Percentiles rank a stretch among this genome's conserved stretches.
phyloP scores from a whole-genome alignment of 2,329 filamentous ascomycete species.

The Coniella vitis region DNA sequence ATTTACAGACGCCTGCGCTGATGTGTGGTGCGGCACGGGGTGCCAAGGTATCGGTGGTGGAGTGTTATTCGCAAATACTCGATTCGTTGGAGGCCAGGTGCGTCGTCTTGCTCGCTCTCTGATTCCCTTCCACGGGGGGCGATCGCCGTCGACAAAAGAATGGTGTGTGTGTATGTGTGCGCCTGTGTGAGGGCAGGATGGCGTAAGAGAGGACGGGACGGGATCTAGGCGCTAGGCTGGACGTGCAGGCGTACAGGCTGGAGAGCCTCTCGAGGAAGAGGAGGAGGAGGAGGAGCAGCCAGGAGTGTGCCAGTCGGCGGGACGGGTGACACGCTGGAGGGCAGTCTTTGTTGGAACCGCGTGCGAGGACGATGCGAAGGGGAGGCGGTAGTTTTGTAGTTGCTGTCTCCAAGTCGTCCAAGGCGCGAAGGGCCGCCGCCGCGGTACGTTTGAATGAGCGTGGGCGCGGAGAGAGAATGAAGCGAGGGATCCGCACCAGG shows the following conservation, averaged over 20 bases:
- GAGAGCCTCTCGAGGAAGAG: too few species aligned
- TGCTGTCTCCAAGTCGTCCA: background rate
- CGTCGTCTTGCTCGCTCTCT: too few species aligned
- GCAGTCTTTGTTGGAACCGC: background rate
- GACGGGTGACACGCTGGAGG: too few species aligned
- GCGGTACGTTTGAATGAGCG: background rate
- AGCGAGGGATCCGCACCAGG: conserved; percentile 13
- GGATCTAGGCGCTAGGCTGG: background rate
- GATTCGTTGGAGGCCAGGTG: too few species aligned
- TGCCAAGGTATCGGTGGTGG: too few species aligned
- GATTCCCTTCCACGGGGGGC: background rate
- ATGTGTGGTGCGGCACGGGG: too few species aligned
- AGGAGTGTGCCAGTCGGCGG: too few species aligned
- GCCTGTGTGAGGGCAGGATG: background rate
- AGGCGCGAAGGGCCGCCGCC: background rate
- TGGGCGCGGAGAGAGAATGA: conserved; percentile 9
- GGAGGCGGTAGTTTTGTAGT: conserved; percentile 3
- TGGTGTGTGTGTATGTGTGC: too few species aligned
- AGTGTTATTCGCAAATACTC: too few species aligned
- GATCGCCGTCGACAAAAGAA: background rate
- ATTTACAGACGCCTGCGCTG: too few species aligned
- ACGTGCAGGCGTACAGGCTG: too few species aligned
- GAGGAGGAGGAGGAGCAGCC: too few species aligned
- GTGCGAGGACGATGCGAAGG: background rate
- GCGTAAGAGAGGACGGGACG: background rate